phyloP scores from a whole-genome alignment of 352 stramenopile species.

The Globisporangium irregulare region DNA sequence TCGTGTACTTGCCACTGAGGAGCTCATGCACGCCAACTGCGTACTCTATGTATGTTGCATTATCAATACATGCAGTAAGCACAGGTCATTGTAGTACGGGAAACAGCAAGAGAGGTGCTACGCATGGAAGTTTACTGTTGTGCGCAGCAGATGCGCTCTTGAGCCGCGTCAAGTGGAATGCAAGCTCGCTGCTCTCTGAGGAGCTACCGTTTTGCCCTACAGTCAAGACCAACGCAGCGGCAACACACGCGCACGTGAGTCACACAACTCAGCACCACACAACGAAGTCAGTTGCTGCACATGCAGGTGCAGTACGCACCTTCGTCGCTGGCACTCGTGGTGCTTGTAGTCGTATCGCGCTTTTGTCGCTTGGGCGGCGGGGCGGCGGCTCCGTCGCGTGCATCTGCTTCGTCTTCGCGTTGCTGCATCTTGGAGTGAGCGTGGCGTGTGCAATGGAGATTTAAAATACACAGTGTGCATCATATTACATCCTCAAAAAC shows the following conservation, averaged over 20 bases:
- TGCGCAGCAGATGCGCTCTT: constrained; percentile 30
- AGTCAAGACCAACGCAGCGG: background rate
- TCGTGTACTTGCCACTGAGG: constrained; percentile 54
- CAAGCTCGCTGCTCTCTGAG: constrained; percentile 3
- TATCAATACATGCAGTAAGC: constrained; percentile 3
- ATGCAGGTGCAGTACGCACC: background rate
- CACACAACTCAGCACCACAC: background rate
- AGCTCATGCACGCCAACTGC: constrained; percentile 43
- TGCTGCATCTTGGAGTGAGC: background rate
- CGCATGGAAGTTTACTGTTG: constrained; percentile 31
- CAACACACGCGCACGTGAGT: background rate
- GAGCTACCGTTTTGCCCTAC: background rate
- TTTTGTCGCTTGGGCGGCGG: constrained; percentile 9
- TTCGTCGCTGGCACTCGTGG: background rate
- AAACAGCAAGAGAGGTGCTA: constrained; percentile 1
- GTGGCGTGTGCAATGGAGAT: background rate
- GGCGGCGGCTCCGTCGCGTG: background rate
- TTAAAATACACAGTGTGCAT: background rate
- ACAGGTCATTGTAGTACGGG: background rate
- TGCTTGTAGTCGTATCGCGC: background rate
- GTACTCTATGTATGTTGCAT: constrained; percentile 23
- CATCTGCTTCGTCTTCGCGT: background rate
- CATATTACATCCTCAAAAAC: background rate
- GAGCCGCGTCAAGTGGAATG: constrained; percentile 42
- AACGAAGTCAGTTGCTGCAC: too few species aligned